A percentile compares a stretch with the other conserved stretches of the same genome.
Evolutionary conservation across 495 filamentous ascomycete genomes (phyloP).

Genomic region (Aspergillus steynii): DNA sequence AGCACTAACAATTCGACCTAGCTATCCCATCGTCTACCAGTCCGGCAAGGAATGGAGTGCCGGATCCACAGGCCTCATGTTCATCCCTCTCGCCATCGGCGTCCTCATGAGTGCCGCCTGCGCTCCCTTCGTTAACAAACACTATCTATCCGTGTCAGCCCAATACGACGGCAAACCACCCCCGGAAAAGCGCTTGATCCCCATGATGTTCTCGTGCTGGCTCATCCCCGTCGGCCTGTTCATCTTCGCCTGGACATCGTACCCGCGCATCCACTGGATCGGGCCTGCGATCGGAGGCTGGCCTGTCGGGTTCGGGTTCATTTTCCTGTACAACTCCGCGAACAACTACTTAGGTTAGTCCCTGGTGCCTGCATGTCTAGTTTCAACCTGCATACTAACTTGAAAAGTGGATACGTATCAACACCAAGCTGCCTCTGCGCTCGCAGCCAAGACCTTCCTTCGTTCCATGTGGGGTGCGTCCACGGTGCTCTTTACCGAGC

Average conservation of each 20-base stretch:
- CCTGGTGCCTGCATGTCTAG: no score
- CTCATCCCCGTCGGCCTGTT: conserved; percentile 74
- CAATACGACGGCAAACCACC: conserved; percentile 69
- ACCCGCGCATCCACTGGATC: conserved; percentile 63
- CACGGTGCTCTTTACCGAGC: conserved; percentile 73
- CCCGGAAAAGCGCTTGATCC: conserved; percentile 73
- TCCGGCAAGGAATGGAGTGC: conserved; percentile 71
- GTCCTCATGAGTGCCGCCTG: conserved; percentile 65
- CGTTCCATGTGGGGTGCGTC: conserved; percentile 77
- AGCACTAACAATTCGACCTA: conserved; percentile 24
- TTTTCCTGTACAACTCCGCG: conserved; percentile 81
- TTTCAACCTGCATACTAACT: conserved; percentile 14
- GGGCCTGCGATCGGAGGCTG: conserved; percentile 72
- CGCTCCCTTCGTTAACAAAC: conserved; percentile 71
- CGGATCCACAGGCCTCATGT: conserved; percentile 76
- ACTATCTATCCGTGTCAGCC: conserved; percentile 63
- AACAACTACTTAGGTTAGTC: conserved; percentile 70
- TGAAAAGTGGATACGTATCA: conserved; percentile 74
- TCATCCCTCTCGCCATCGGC: conserved; percentile 71
- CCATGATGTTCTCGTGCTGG: conserved; percentile 87
- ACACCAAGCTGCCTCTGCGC: conserved; percentile 78
- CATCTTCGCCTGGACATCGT: conserved; percentile 84
- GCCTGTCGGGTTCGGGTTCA: conserved; percentile 81
- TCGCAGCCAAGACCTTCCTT: conserved; percentile 82
- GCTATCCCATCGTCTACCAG: conserved; percentile 78